Evolutionary conservation across 768 basidiomycete genomes (phyloP).

Genomic region (Leucosporidium scottii): DNA sequence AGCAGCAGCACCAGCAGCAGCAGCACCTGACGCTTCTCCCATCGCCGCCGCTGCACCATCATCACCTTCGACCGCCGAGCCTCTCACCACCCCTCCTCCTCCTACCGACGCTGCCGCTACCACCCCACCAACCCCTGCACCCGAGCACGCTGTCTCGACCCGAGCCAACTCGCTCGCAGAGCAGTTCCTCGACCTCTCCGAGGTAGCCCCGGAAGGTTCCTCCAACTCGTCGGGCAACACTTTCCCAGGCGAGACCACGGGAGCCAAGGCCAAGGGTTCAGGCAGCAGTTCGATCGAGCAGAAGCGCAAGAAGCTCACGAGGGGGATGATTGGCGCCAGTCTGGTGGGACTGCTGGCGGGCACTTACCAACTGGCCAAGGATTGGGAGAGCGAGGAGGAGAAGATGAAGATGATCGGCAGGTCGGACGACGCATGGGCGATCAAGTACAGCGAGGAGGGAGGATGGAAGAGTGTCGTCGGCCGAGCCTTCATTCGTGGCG

Average conservation of each 20-base stretch:
- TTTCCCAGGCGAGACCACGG: constrained; percentile 23
- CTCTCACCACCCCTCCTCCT: background rate
- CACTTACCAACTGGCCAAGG: constrained; percentile 62
- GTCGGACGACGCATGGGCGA: constrained; percentile 27
- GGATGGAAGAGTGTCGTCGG: constrained; percentile 47
- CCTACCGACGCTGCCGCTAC: constrained; percentile 6
- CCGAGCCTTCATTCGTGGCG: constrained; percentile 33
- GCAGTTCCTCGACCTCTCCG: constrained; percentile 35
- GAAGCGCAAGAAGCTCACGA: constrained; percentile 54
- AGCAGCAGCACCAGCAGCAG: background rate
- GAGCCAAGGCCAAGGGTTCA: constrained; percentile 38
- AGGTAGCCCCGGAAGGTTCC: constrained; percentile 22
- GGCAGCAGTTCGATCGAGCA: constrained; percentile 73
- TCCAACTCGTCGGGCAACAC: background rate
- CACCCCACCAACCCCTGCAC: background rate
- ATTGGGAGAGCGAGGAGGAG: constrained; percentile 70
- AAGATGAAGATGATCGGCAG: constrained; percentile 49
- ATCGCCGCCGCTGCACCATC: background rate
- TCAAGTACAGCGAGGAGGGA: constrained; percentile 23
- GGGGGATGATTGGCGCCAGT: constrained; percentile 52
- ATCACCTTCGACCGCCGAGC: background rate
- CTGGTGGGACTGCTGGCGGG: constrained; percentile 55
- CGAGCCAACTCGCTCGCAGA: constrained; percentile 26
- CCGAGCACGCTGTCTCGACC: constrained; percentile 7
- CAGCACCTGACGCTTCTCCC: constrained; percentile 1